Evolutionary conservation across 2,329 filamentous ascomycete species (phyloP), one percentile per base, ranked within the genome.

Genomic region (Bipolaris bicolor): DNA sequence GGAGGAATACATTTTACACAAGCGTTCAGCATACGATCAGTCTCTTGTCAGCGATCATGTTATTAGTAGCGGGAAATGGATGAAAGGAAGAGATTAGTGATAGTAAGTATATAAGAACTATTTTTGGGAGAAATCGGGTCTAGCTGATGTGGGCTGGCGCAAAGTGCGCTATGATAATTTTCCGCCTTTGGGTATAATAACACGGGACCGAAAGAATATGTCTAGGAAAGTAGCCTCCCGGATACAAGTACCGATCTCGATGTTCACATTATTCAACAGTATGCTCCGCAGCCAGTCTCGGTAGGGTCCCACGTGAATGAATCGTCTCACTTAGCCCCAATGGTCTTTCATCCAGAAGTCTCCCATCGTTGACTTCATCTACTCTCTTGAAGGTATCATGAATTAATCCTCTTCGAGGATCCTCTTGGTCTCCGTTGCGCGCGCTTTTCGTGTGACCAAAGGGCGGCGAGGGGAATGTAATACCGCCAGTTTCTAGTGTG

Each of bases 251-350:
- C 11, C 18, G n/a, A 10, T 24, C 24, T 13, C 31, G 16, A 3
- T 16, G 7, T 26, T 26, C 5, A 15, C 13, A 43, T 58, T 36
- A 56, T 39, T 55, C 48, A 33, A 64, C 56, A 13, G 49, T 49
- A 47, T 62, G 57, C 40, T 63, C 62, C 2, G 62, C 57, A 3
- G 60, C 62, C 37, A 55, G 10, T 10, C 62, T 51, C 4, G 62
- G 62, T 11, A 65, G 44, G 6, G 62, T 61, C 16, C 41, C 55
- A 6, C 46, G 54, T 7, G 57, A 62, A 49, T 65, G 62, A 15
- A 65, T 65, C 24, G 62, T 65, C 53, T 65, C 62, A 49, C 57
- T 56, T 7, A 65, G 36, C 29, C 62, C 62, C 55, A 62, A 57
- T 2, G 62, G 62, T 26, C 51, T 55, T n/a, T 63, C 62, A 37